These are phyloP conservation scores for Rhamnella rubrinervis DNA, from an alignment of 331 rosid genomes.

Conservation along the genomic window DNA sequence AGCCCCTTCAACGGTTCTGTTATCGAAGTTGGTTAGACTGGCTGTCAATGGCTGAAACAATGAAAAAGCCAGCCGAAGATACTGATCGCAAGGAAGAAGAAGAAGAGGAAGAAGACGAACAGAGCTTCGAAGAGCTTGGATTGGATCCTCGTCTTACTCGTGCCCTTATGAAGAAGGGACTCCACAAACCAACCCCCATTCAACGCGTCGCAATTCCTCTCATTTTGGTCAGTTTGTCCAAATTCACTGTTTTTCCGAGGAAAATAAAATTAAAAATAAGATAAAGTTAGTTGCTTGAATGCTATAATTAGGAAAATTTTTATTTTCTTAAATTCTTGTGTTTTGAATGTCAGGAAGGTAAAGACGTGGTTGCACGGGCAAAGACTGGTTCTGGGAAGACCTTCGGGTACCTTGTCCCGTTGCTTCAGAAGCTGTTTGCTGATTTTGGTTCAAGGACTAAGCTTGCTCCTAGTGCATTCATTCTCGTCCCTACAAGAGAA, in stretches of 20 bases:
- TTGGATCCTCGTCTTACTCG: slow-evolving; percentile 78
- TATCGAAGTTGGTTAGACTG: not conserved
- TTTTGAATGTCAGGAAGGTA: slow-evolving; percentile 61
- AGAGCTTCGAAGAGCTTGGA: slow-evolving; percentile 66
- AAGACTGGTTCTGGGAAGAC: slow-evolving; percentile 97
- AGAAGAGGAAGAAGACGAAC: slow-evolving; percentile 32
- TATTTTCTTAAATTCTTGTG: not conserved
- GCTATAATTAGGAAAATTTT: not conserved
- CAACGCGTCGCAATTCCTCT: slow-evolving; percentile 82
- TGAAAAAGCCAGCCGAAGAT: slow-evolving; percentile 30
- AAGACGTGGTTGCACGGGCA: slow-evolving; percentile 92
- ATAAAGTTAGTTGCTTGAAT: not conserved
- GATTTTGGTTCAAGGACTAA: slow-evolving; percentile 47
- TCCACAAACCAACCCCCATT: slow-evolving; percentile 73
- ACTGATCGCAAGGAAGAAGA: slow-evolving; percentile 30
- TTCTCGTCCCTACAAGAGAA: slow-evolving; percentile 84
- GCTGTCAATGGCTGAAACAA: slow-evolving; percentile 19
- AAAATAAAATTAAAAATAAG: not conserved
- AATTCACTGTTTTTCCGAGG: not conserved
- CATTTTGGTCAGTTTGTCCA: slow-evolving; percentile 29
- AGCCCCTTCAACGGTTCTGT: no score
- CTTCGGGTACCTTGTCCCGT: slow-evolving; percentile 78
- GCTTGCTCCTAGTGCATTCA: slow-evolving; percentile 70
- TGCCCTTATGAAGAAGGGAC: slow-evolving; percentile 67
- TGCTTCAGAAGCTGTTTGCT: slow-evolving; percentile 79